Evolutionary conservation across 495 filamentous ascomycete species (phyloP).

Genomic region (Thozetella sp.): DNA sequence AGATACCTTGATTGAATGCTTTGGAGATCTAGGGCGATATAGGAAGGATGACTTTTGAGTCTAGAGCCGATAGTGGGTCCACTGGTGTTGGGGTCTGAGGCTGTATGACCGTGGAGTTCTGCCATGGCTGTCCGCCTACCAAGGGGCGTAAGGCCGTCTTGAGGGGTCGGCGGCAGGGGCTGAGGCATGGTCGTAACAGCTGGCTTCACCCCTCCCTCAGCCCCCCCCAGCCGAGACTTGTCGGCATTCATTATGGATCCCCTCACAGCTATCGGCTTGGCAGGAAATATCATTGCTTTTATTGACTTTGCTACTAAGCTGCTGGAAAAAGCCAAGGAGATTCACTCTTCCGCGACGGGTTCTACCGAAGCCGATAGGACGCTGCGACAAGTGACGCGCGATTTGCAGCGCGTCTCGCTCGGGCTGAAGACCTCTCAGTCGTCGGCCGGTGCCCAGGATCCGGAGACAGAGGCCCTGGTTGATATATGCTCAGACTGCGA

Average conservation of each 20-base stretch:
- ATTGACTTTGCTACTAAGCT: conserved; percentile 34
- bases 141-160: too few relatives aligned
- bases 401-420: conserved; percentile 12
- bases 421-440: conserved; percentile 2
- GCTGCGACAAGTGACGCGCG: conserved; percentile 11
- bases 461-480: conserved; percentile 19
- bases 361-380: conserved; percentile 17
- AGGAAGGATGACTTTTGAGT: too few relatives aligned
- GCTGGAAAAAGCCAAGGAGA: conserved; percentile 14
- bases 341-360: conserved; percentile 23
- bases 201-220: too few relatives aligned
- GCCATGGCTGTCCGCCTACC: too few relatives aligned
- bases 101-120: too few relatives aligned
- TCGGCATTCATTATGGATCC: conserved; percentile 35
- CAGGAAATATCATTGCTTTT: conserved; percentile 31
- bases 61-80: too few relatives aligned
- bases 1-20: too few relatives aligned
- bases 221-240: too few relatives aligned
- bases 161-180: too few relatives aligned
- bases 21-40: too few relatives aligned
- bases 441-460: background rate
- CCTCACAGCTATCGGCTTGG: conserved; percentile 32
- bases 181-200: too few relatives aligned
- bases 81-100: too few relatives aligned
- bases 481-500: conserved; percentile 15